A percentile compares a stretch with the other conserved stretches of the same genome.
Conservation (phyloP, 2,329 filamentous ascomycete species). For the Epichloe coenophiala region DNA sequence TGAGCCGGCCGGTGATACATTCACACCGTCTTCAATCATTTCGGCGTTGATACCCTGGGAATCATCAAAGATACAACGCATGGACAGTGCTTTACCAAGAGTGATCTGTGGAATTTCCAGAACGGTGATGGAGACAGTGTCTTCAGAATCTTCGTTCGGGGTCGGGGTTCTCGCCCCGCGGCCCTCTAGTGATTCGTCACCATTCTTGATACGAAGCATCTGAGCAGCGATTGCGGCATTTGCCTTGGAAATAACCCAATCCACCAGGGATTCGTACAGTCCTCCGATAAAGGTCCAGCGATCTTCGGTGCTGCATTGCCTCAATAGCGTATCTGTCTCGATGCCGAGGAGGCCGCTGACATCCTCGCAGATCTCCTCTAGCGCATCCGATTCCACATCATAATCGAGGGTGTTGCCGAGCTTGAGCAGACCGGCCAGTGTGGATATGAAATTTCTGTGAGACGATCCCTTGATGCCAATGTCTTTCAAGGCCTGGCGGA, state of each 20-base stretch:
- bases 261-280: slow-evolving; percentile 85
- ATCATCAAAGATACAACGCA: slow-evolving; percentile 89
- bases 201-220: slow-evolving; percentile 51
- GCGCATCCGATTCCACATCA: slow-evolving; percentile 65
- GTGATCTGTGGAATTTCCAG: slow-evolving; percentile 71
- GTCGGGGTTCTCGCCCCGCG: slow-evolving; percentile 49
- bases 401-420: slow-evolving; percentile 85
- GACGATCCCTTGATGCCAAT: slow-evolving; percentile 86
- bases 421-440: slow-evolving; percentile 75
- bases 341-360: slow-evolving; percentile 75
- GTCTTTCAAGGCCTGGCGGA: slow-evolving; percentile 70
- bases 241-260: slow-evolving; percentile 84
- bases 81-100: slow-evolving; percentile 74
- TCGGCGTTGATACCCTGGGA: slow-evolving; percentile 85
- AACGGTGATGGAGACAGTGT: slow-evolving; percentile 81
- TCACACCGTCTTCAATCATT: slow-evolving; percentile 90
- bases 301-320: slow-evolving; percentile 72
- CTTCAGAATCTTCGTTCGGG: slow-evolving; percentile 56
- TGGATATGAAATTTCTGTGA: slow-evolving; percentile 72
- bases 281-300: slow-evolving; percentile 70
- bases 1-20: slow-evolving; percentile 58
- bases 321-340: slow-evolving; percentile 68
- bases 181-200: slow-evolving; percentile 54
- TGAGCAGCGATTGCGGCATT: slow-evolving; percentile 74
- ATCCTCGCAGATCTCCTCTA: slow-evolving; percentile 83